Evolutionary conservation across 2,329 filamentous ascomycete species (phyloP).

Genomic region (Celoporthe dispersa): DNA sequence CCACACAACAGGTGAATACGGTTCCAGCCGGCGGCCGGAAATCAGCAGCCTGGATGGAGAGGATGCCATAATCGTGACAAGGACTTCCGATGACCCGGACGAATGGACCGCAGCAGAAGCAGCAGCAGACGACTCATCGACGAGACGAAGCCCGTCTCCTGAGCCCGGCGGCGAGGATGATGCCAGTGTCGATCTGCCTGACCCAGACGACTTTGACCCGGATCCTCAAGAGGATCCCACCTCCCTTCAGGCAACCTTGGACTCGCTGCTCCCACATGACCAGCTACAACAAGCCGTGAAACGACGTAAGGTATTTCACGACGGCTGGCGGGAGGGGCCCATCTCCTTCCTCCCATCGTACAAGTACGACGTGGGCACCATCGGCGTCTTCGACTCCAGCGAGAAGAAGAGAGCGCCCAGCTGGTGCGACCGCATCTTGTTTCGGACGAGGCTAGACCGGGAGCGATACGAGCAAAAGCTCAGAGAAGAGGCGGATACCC

Average conservation of each 20-base stretch:
- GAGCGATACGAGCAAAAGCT: constrained; percentile 66
- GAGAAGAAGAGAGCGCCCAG: constrained; percentile 92
- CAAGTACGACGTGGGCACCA: constrained; percentile 95
- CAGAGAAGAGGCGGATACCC: constrained; percentile 68
- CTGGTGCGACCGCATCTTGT: constrained; percentile 96
- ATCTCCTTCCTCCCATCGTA: constrained; percentile 93
- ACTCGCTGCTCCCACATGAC: constrained; percentile 87
- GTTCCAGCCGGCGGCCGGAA: constrained; percentile 51
- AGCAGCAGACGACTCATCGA: constrained; percentile 37
- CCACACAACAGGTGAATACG: constrained; percentile 80
- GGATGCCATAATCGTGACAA: constrained; percentile 56
- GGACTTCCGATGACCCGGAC: constrained; percentile 48
- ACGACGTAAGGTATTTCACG: constrained; percentile 79
- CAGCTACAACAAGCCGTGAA: constrained; percentile 78
- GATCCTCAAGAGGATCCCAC: constrained; percentile 78
- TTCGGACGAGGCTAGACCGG: constrained; percentile 74
- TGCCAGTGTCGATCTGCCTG: constrained; percentile 53
- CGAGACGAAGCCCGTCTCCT: constrained; percentile 33
- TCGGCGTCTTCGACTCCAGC: constrained; percentile 90
- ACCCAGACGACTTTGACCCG: constrained; percentile 68
- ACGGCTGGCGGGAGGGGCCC: constrained; percentile 88
- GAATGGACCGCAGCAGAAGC: constrained; percentile 51
- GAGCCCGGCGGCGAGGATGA: constrained; percentile 41
- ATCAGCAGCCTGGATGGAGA: constrained; percentile 48
- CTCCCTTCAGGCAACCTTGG: constrained; percentile 85